Evolutionary conservation across 176 grass and related monocot genomes (phyloP).

Genomic region (Carex parvula): DNA sequence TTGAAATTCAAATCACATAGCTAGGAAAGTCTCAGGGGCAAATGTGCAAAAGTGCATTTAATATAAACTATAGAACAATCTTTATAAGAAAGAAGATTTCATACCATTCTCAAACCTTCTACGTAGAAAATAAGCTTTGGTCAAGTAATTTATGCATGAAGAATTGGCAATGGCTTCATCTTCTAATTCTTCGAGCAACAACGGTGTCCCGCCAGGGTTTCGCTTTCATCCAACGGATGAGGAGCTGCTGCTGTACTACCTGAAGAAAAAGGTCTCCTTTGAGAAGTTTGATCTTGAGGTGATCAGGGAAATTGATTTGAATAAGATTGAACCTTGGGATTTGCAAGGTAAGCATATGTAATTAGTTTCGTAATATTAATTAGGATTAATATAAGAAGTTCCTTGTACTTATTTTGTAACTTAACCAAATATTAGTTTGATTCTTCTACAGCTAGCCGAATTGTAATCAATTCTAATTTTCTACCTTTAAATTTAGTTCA

Average conservation of each 20-base stretch:
- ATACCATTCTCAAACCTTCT: constrained; percentile 32
- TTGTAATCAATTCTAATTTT: neutral
- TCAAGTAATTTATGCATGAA: constrained; percentile 1
- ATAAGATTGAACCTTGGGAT: constrained; percentile 98
- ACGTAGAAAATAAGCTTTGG: constrained; percentile 39
- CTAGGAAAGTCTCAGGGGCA: constrained; percentile 11
- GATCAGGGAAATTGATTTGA: constrained; percentile 90
- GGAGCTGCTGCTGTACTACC: constrained; percentile 93
- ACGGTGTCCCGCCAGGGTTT: constrained; percentile 94
- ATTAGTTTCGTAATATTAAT: neutral
- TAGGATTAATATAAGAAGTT: neutral
- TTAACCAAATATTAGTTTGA: neutral
- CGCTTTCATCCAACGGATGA: constrained; percentile 98
- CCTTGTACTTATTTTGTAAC: neutral
- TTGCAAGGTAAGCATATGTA: constrained; percentile 59
- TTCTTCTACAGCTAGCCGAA: neutral
- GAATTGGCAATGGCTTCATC: constrained; percentile 33
- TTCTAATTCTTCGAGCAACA: constrained; percentile 67
- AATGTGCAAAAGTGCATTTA: constrained; percentile 23
- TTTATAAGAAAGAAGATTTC: constrained; percentile 26
- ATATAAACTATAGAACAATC: constrained; percentile 29
- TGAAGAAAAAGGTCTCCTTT: constrained; percentile 88
- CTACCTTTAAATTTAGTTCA: neutral
- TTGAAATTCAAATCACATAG: neutral
- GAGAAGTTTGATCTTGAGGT: constrained; percentile 98